Evolutionary conservation across 2,329 filamentous ascomycete genomes (phyloP), one percentile per base, ranked within the genome.

Genomic region (Dactylonectria estremocensis): DNA sequence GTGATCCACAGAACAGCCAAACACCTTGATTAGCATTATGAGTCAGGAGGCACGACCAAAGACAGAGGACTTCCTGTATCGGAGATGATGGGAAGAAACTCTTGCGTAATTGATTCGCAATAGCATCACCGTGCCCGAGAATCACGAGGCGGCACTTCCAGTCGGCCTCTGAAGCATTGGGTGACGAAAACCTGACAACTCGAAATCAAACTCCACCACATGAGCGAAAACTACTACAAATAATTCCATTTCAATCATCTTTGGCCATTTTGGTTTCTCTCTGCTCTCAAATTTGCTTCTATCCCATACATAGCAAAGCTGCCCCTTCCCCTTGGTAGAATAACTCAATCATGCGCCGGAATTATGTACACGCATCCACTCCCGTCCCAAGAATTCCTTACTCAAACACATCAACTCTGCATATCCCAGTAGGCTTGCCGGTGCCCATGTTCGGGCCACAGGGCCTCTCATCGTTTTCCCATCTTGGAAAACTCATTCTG

Each of bases 401-500:
- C 62, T 68, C 66, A 66, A 68, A 68, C 66, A 68, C 46, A 28
- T 59, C 35, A 35, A 53, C 60, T 33, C 48, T 58, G 31, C 58
- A 48, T 59, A 28, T 53, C 63, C 33, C 57, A 52, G 40, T 46
- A 9, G 46, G 20, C 24, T 31, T 56, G 28, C 49, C 24, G 35
- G 10, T 20, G 50, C 28, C 28, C 18, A 31, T 52, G 28, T 16
- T 16, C 28, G 4, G 24, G 49, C 16, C 16, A 16, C n/a, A 9
- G 20, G 8, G 28, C 50, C 31, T 35, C 31, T 53, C 31, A 82
- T 64, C 77, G 76, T 18, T 64, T 69, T 16, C 80, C 80, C 87
- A 92, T 86, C 80, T 91, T 93, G 67, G 86, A 86, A 79, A 95
- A 85, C 79, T 90, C 88, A 70, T 85, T 88, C 76, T 89, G 87